Evolutionary conservation across 345 rosid species (phyloP), one percentile per base, ranked within the genome.

Genomic region (Erodium maritimum): DNA sequence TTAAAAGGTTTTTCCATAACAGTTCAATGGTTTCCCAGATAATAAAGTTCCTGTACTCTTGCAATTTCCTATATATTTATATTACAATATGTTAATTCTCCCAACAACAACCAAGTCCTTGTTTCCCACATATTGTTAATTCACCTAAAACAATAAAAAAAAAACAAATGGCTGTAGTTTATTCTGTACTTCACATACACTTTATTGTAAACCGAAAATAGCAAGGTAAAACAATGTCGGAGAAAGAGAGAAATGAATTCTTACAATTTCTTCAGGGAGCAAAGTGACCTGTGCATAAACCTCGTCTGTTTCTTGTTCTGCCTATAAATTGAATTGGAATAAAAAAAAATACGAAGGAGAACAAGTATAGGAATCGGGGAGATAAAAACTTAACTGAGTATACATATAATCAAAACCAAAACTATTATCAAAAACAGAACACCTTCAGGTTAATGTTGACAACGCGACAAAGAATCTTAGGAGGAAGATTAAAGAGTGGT

Each of bases 251-350:
- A 29, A 29, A 51, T 22, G 23, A 19, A 46, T 52, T 65, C 93
- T 82, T 68, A 88, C 95, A 64, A 69, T 77, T 61, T 21, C 55
- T 29, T 78, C 88, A 18, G 97, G 97, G 20, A 80, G 67, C 73
- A 93, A 71, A 69, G 88, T 82, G 52, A 93, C 83, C 72, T 85
- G 96, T 14, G 96, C 91, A 80, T 89, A 93, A 19, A 93, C 95
- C 67, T 93, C 99, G 54, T 93, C 99, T 3, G 97, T 87, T 37
- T 93, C 99, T 73, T 71, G 91, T 73, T 89, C 99, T 17, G 97
- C 97, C 99, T 93, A 42, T 29, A 69, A 50, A 56, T 68, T 42
- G 48, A 10, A 42, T 42, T 10, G 17, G 34, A 29, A 29, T 29
- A 29, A 8, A 29, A 8, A 29, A 3, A 29, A n/a, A n/a, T n/a